Base-by-base conservation (phyloP, 352 stramenopile species). In the Thalassiosira livingstoniorum region DNA sequence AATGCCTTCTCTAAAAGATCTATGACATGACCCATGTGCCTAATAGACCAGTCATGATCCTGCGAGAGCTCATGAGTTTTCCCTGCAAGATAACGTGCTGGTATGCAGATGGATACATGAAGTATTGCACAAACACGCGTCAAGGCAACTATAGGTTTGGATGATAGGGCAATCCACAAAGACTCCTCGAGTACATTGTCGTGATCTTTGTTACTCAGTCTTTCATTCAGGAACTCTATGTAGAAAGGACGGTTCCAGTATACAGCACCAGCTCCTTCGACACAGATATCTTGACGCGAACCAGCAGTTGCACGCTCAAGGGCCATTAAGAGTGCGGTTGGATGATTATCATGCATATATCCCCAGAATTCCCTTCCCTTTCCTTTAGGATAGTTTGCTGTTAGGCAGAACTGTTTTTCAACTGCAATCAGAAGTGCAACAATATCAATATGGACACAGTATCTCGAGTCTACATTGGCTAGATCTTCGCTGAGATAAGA, bases 271-370 rank as follows among this genome's bases (percentile, higher is more conserved):
- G 39, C 15, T 7, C 39, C 39, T 47, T 47, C 39, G 39, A 47
- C 39, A 47, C 13, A 45, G 27, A 83, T 29, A 73, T 78, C 75
- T 53, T 83, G 66, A 45, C 66, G 15, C 13, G 65, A 78, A 23
- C 58, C 7, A 18, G 7, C 39, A 18, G 39, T 18, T 47, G 39
- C 39, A 47, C 39, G 39, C 15, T 47, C 39, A 15, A 47, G 7
- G 15, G 7, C 7, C 39, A 47, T 47, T 7, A 47, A 15, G 39
- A 47, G 39, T 18, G 39, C 39, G 39, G 7, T 15, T 7, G 39
- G 39, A 47, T 47, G 39, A 47, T 18, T 18, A 15, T 18, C 7
- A 18, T 47, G 7, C 39, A 47, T 47, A 15, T 18, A 47, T 7
- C 7, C 15, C 39, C 15, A 18, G 39, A 47, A 47, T 47, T 18